Evolutionary conservation across 169 alveolate genomes (phyloP).

Genomic region (Plasmodium knowlesi): DNA sequence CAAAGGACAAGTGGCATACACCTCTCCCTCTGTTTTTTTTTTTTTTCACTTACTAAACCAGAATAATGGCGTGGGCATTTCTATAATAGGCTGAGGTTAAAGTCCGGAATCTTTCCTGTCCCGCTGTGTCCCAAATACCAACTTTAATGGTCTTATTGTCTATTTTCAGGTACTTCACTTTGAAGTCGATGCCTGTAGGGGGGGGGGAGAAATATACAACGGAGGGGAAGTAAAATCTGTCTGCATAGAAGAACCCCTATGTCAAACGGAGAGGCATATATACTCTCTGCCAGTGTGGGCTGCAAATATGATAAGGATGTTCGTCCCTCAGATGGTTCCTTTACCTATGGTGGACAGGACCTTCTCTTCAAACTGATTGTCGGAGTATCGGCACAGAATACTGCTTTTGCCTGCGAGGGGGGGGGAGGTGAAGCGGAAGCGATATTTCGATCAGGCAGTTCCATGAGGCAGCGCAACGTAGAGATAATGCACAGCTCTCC

Average conservation of each 20-base stretch:
- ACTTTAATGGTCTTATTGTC: conserved; percentile 86
- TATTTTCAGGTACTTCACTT: conserved; percentile 34
- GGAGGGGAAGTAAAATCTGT: background rate
- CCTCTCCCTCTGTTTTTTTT: conserved; percentile 7
- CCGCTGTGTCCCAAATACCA: conserved; percentile 98
- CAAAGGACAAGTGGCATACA: background rate
- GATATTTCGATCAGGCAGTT: too few relatives aligned
- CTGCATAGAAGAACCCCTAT: background rate
- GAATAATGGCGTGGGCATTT: conserved; percentile 96
- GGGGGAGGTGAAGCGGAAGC: background rate
- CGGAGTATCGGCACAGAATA: conserved; percentile 85
- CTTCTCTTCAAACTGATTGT: conserved; percentile 84
- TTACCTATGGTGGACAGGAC: conserved; percentile 88
- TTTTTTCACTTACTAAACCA: conserved; percentile 93
- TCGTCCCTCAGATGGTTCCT: too few relatives aligned
- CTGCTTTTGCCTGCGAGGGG: conserved; percentile 78
- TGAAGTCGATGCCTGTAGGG: conserved; percentile 28
- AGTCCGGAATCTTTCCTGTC: conserved; percentile 96
- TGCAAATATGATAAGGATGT: too few relatives aligned
- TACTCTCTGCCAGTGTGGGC: too few relatives aligned
- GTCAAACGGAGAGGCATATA: background rate
- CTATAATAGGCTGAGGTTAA: conserved; percentile 96
- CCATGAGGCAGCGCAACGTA: background rate
- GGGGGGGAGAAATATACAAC: background rate
- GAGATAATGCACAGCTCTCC: background rate